Evolutionary conservation across 2,329 filamentous ascomycete species (phyloP), one percentile per base, ranked within the genome.

Genomic region (Fusarium setosum): DNA sequence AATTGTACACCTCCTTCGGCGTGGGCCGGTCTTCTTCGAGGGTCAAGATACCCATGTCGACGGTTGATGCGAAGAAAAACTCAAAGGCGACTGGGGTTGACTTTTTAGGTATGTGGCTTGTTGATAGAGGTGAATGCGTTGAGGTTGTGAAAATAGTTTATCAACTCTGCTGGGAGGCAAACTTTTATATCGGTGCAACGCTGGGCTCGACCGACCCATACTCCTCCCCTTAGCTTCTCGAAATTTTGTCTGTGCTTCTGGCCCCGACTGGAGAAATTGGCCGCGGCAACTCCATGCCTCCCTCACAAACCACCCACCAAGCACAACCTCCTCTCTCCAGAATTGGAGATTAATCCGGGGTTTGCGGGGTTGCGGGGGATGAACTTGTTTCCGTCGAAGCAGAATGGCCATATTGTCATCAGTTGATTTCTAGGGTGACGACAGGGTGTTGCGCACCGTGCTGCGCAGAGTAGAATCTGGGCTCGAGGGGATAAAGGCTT

Each of bases 1-100:
- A 88, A 76, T 88, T 88, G 80, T 88, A 88, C 60, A 88, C 84
- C 61, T 80, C 80, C 67, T 79, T 78, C 5, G 85, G 86, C 76
- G 85, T 88, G 32, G 85, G 84, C 77, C 85, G 75, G 70, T 88
- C 85, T 73, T 88, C 85, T 35, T 82, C 81, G 59, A 87, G 79
- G 20, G 80, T 72, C 53, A 88, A 79, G 65, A 87, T 73, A 61
- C 78, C 78, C 81, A 83, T 83, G 45, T n/a, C 38, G 56, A 34
- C 44, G 15, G 40, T 29, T 40, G 5, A 48, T 34, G n/a, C 3
- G 31, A 13, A 34, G 24, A 38, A 35, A 20, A 56, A 35, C 12
- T 40, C 21, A 56, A 37, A 57, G 41, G 24, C 26, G 48, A 45
- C 31, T 13, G 34, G 26, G 15, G n/a, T 29, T 24, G 32, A 23